Evolutionary conservation across 768 basidiomycete genomes (phyloP).

Genomic region (Rhodosporidiobolus odoratus): DNA sequence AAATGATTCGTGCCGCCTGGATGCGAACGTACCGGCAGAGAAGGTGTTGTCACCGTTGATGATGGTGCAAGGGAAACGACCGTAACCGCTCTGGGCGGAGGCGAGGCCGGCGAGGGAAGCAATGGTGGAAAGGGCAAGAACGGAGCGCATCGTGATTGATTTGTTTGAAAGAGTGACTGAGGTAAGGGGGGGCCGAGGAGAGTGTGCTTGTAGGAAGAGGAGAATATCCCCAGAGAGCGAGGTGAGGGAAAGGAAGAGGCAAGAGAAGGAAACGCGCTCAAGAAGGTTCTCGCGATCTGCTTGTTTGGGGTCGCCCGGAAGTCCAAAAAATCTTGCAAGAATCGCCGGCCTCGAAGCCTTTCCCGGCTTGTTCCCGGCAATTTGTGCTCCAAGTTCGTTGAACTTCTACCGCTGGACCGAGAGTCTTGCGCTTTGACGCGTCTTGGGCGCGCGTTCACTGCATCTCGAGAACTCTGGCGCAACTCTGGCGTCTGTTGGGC

Average conservation of each 20-base stretch:
- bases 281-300: no score
- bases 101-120: slow-evolving; percentile 17
- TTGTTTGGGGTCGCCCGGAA: no score
- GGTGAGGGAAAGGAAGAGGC: not conserved
- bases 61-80: slow-evolving; percentile 29
- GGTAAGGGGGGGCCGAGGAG: not conserved
- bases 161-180: slow-evolving; percentile 19
- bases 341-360: no score
- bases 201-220: not conserved
- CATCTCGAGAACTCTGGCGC: no score
- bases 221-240: not conserved
- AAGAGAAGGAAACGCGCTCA: no score
- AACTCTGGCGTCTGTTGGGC: no score
- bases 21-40: slow-evolving; percentile 11
- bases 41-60: slow-evolving; percentile 26
- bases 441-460: no score
- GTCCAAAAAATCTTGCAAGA: no score
- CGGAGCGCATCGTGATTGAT: slow-evolving; percentile 9
- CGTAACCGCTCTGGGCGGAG: slow-evolving; percentile 22
- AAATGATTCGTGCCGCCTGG: not conserved
- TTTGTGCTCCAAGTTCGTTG: no score
- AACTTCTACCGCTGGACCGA: no score
- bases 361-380: no score
- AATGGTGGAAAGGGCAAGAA: slow-evolving; percentile 1
- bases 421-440: no score